Base-by-base conservation (phyloP, 345 rosid genomes). In the Eucalyptus victrix region DNA sequence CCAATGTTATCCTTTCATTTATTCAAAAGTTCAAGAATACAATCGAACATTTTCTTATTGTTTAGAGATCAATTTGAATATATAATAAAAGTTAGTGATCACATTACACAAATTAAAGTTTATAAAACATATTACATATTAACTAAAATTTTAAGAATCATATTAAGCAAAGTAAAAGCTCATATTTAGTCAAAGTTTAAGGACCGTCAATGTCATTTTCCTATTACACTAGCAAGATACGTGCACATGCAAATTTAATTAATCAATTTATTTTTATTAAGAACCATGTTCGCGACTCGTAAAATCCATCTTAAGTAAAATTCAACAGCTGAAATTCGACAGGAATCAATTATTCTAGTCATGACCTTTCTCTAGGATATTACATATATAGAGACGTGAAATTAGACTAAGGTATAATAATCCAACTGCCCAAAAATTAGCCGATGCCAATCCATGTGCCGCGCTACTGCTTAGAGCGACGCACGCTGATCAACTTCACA, bases 401-500 rank as follows among this genome's bases (percentile, higher is more conserved):
- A 72, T 72, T 19, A 72, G 26, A 37, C 45, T 6, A 10, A 72
- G 83, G 16, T 11, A 11, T 72, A 9, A 6, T 60, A 72, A 72
- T 37, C 81, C 45, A 10, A 37, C 6, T 11, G 81, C 26, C 4
- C 26, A 72, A 72, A 72, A 34, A 18, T 37, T 10, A 37, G 83
- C 45, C 45, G 0, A 37, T 17, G 19, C 37, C 23, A 3, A 34
- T 2, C 81, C 89, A 81, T 54, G 7, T 42, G 58, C 65, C 45
- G 50, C 87, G 6, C 9, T 47, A 44, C 45, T 72, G 86, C 69
- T 49, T 54, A 12, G 34, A 12, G 21, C 34, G 80, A 65, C 93
- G 90, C 53, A 91, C 90, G 51, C 89, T 90, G 49, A 94, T 85
- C 42, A 95, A 87, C 91, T 86, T 94, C 26, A 94, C 95, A 58